phyloP scores from a whole-genome alignment of 139 green algal genomes.

The Pedinophyceae sp. region DNA sequence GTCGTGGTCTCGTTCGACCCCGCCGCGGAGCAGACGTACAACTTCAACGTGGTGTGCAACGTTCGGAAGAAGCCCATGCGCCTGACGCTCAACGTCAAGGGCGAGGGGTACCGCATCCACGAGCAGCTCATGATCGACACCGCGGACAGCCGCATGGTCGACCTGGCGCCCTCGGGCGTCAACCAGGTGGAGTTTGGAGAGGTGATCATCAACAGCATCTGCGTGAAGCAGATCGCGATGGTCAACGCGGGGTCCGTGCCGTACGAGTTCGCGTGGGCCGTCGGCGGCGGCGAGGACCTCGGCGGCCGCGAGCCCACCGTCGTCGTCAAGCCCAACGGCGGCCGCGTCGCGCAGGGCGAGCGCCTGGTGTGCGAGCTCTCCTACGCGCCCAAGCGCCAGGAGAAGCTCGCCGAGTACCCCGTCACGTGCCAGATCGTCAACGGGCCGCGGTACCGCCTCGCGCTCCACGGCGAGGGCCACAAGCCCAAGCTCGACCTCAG shows the following conservation, averaged over 20 bases:
- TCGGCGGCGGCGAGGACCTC: conserved; percentile 15
- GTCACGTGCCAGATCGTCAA: conserved; percentile 37
- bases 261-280: conserved; percentile 51
- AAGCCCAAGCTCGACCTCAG: conserved; percentile 46
- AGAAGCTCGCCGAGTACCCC: conserved; percentile 31
- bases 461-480: conserved; percentile 39
- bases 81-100: conserved; percentile 60
- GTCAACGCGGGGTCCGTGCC: conserved; percentile 42
- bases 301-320: conserved; percentile 21
- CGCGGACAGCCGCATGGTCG: conserved; percentile 22
- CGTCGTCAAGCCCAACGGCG: conserved; percentile 31
- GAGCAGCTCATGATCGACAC: conserved; percentile 39
- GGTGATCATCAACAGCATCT: conserved; percentile 55
- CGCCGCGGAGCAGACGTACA: conserved; percentile 27
- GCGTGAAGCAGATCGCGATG: conserved; percentile 29
- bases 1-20: conserved; percentile 39
- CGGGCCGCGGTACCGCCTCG: conserved; percentile 37
- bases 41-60: conserved; percentile 52
- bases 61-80: conserved; percentile 47
- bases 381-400: conserved; percentile 36
- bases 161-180: conserved; percentile 17
- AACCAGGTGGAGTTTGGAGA: conserved; percentile 60
- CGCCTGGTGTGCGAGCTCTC: conserved; percentile 34
- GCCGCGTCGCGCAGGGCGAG: conserved; percentile 39
- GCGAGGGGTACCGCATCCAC: conserved; percentile 56